Evolutionary conservation across 495 filamentous ascomycete species (phyloP), one percentile per base, ranked within the genome.

Genomic region (Talaromyces trachyspermus): DNA sequence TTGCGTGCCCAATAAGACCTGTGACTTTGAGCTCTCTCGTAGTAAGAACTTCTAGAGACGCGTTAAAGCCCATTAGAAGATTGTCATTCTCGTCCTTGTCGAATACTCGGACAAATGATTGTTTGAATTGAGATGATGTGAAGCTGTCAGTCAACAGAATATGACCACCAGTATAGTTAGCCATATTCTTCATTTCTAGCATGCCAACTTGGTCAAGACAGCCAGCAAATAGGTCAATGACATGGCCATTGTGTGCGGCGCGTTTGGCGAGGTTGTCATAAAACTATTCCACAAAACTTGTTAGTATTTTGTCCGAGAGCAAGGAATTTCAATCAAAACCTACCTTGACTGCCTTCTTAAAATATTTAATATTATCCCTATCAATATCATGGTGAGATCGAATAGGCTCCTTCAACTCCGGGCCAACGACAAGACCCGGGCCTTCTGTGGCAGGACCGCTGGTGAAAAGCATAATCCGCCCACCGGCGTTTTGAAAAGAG

Each of bases 111-210:
- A 95, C 82, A 58, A 99, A 99, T 7, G 90, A 96, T 62, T 99
- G 94, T 74, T 95, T 97, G 77, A 97, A 99, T 79, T 97, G 96
- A 40, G 94, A 97, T 4, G 94, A 92, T 3, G 94, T 99, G 64
- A 99, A 99, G 68, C 89, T 95, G 58, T 99, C 94, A 3, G 94
- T 99, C 43, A 97, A 74, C 49, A 99, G 92, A 85, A 97, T 97
- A 61, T 99, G 89, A 37, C 94, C 94, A 45, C 94, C 94, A 26
- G 94, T 99, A 32, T 83, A 91, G 64, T 97, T 97, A 54, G 89
- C 81, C 24, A 99, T 75, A 33, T 92, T 89, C 71, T 99, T 99
- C 94, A 99, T 99, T 66, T 99, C 94, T 29, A 99, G 70, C 51
- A 99, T 72, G 63, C 94, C 94, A 52, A 99, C 94, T 68, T 99